Evolutionary conservation across 371 early-diverging fungal genomes (phyloP).

Genomic region (Mortierella sp.): DNA sequence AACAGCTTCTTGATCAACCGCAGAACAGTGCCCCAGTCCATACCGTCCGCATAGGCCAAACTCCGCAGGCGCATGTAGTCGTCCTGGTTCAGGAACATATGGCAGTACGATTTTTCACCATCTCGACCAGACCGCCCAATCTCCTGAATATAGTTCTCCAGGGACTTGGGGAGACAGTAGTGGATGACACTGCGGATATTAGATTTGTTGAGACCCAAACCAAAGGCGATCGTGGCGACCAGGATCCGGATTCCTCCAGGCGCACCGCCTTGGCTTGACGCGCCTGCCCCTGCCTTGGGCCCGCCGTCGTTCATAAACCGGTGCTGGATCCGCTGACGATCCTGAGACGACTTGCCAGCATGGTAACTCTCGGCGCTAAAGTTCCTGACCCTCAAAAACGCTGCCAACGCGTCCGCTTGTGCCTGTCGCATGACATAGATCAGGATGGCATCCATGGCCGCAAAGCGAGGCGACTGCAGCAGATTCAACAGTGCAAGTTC

Average conservation of each 20-base stretch:
- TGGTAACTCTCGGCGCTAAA: constrained; percentile 82
- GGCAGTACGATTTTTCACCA: constrained; percentile 73
- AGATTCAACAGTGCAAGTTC: constrained; percentile 62
- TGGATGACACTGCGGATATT: constrained; percentile 89
- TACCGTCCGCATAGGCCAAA: constrained; percentile 70
- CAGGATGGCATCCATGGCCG: constrained; percentile 65
- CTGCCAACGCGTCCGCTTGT: constrained; percentile 73
- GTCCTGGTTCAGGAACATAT: constrained; percentile 75
- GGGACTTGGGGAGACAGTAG: constrained; percentile 80
- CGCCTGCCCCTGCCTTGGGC: constrained; percentile 2
- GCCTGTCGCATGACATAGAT: constrained; percentile 76
- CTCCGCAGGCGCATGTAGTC: constrained; percentile 77
- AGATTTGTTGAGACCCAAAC: constrained; percentile 87
- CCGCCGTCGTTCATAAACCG: constrained; percentile 68
- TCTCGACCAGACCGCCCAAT: constrained; percentile 90
- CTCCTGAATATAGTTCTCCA: constrained; percentile 92
- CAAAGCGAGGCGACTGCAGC: constrained; percentile 63
- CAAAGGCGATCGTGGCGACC: constrained; percentile 90
- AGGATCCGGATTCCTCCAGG: constrained; percentile 67
- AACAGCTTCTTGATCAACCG: constrained; percentile 63
- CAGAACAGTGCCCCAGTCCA: constrained; percentile 64
- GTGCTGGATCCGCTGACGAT: constrained; percentile 74
- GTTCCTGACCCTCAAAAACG: constrained; percentile 70
- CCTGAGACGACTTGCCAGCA: constrained; percentile 78
- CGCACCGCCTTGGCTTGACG: constrained; percentile 17